Conservation (phyloP, 2,329 filamentous ascomycete species). For the Cladosporium velox region DNA sequence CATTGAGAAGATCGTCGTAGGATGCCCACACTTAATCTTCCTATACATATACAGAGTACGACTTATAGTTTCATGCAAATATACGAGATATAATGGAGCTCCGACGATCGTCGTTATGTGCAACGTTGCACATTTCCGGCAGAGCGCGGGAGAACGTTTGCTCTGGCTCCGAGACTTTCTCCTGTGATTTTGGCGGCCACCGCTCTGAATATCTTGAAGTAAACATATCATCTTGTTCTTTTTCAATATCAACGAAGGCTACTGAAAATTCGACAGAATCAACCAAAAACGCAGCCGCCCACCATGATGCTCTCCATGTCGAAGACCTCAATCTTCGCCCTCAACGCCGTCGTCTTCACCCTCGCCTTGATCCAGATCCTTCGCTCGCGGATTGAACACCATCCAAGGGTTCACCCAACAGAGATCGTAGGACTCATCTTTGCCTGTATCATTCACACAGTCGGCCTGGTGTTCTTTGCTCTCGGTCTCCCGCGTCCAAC, state of each 20-base stretch:
- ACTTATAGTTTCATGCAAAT: neutral
- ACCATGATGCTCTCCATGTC: neutral
- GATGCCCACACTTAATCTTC: neutral
- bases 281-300: neutral
- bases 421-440: slow-evolving; percentile 1
- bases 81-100: neutral
- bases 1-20: neutral
- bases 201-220: neutral
- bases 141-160: slow-evolving; percentile 4
- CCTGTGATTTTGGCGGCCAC: neutral
- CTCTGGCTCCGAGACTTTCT: neutral
- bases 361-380: neutral
- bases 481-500: neutral
- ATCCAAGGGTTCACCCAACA: neutral
- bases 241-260: neutral
- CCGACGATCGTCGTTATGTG: neutral
- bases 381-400: neutral
- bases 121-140: neutral
- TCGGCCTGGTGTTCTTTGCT: neutral
- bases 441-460: neutral
- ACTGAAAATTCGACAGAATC: neutral
- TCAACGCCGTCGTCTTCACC: slow-evolving; percentile 4
- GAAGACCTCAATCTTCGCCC: slow-evolving; percentile 6
- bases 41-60: neutral
- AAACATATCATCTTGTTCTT: neutral